These are phyloP conservation scores for Rehmannia glutinosa DNA, from an alignment of 257 asterid genomes.

Conservation along the genomic window DNA sequence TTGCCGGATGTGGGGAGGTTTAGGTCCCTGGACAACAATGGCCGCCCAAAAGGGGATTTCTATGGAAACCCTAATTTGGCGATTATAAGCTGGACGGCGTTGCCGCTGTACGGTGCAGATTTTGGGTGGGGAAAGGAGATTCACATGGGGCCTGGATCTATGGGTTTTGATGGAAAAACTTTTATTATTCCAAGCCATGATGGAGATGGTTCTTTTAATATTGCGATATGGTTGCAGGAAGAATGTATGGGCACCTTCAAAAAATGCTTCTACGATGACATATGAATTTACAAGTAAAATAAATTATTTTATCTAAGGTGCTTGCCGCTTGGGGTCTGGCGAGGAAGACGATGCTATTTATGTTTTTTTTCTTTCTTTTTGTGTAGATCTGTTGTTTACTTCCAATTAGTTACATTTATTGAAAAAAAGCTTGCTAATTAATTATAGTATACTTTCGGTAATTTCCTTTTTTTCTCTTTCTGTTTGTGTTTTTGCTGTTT, in stretches of 20 bases:
- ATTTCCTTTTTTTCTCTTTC: neutral
- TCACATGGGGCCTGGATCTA: slow-evolving; percentile 64
- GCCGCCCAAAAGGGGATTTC: slow-evolving; percentile 33
- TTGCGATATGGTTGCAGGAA: slow-evolving; percentile 70
- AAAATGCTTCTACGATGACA: slow-evolving; percentile 51
- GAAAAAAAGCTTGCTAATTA: neutral
- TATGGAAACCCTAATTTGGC: slow-evolving; percentile 72
- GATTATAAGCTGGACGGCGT: slow-evolving; percentile 70
- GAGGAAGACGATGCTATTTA: neutral
- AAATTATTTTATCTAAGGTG: neutral
- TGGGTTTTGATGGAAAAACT: slow-evolving; percentile 60
- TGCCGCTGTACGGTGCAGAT: slow-evolving; percentile 68
- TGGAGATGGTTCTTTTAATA: slow-evolving; percentile 48
- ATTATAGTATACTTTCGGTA: neutral
- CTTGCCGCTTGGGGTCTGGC: too few relatives aligned
- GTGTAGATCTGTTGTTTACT: neutral
- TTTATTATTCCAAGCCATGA: slow-evolving; percentile 50
- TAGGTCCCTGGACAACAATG: slow-evolving; percentile 37
- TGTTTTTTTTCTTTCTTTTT: too few relatives aligned
- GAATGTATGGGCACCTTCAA: slow-evolving; percentile 50
- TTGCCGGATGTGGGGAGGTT: slow-evolving; percentile 58
- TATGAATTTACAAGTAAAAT: neutral
- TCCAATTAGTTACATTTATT: too few relatives aligned
- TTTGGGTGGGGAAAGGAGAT: slow-evolving; percentile 90
- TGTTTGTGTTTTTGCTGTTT: neutral